These are phyloP conservation scores for Pyrenula aspistea DNA, from an alignment of 495 filamentous ascomycete species.

Conservation along the genomic window DNA sequence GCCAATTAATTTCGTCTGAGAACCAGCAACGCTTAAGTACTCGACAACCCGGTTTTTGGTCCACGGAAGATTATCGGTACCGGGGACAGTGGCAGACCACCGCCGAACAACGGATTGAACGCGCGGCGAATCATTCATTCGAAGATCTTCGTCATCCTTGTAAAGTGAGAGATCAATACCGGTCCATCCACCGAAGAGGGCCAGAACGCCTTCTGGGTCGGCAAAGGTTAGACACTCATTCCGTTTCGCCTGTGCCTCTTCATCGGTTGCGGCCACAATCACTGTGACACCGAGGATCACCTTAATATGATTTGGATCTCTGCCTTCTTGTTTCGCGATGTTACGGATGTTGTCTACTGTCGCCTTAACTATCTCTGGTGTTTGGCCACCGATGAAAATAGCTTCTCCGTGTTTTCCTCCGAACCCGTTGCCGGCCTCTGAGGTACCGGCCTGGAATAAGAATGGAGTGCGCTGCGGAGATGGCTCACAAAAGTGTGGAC, in stretches of 20 bases:
- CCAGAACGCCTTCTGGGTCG: constrained; percentile 43
- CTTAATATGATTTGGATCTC: constrained; percentile 39
- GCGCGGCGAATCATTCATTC: constrained; percentile 13
- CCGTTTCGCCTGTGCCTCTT: constrained; percentile 40
- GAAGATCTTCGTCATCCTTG: constrained; percentile 42
- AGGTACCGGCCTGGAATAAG: constrained; percentile 43
- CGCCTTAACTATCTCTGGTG: constrained; percentile 26
- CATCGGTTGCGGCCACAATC: constrained; percentile 40
- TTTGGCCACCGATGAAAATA: constrained; percentile 39
- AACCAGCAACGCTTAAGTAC: constrained; percentile 40
- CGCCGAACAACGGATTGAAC: constrained; percentile 15
- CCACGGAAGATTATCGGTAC: constrained; percentile 34
- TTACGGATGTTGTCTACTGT: constrained; percentile 39
- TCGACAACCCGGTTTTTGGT: constrained; percentile 41
- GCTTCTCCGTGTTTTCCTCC: constrained; percentile 47
- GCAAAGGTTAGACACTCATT: constrained; percentile 36
- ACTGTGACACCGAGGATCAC: constrained; percentile 30
- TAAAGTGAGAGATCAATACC: constrained; percentile 42
- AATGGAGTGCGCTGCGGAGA: constrained; percentile 47
- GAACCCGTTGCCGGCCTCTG: constrained; percentile 37
- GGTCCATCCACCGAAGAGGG: constrained; percentile 52
- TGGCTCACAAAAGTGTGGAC: constrained; percentile 42
- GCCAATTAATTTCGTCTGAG: constrained; percentile 32
- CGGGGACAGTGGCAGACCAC: constrained; percentile 19
- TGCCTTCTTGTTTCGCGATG: constrained; percentile 27